These are phyloP conservation scores for Lablab purpureus DNA, from an alignment of 306 rosid genomes.

Conservation along the genomic window DNA sequence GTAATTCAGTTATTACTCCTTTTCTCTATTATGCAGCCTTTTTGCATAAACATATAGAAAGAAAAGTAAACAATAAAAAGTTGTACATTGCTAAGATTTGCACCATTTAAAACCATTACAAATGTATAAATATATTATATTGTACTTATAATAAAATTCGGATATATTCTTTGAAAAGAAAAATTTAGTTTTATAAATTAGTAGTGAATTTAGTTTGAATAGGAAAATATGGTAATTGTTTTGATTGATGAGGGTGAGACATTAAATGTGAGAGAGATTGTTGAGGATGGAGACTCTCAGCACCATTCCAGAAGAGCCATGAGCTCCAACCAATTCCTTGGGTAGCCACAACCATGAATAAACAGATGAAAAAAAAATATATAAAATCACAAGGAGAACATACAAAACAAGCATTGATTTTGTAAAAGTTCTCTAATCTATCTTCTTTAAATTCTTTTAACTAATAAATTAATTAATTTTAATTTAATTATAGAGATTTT, in stretches of 20 bases:
- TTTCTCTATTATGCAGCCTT: background rate
- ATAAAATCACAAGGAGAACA: background rate
- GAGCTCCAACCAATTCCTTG: conserved; percentile 13
- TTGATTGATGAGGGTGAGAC: conserved; percentile 2
- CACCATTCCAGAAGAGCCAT: conserved; percentile 4
- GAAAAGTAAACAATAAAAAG: conserved; percentile 1
- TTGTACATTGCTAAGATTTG: background rate
- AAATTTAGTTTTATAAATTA: conserved; percentile 28
- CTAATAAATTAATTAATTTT: no score
- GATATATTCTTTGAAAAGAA: conserved; percentile 39
- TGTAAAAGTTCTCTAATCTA: no score
- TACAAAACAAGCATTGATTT: background rate
- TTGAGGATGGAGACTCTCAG: conserved; percentile 34
- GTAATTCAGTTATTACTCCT: conserved; percentile 28
- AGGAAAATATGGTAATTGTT: background rate
- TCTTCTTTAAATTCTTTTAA: no score
- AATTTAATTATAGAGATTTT: no score
- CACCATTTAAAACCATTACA: background rate
- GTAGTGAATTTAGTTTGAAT: background rate
- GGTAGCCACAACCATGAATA: background rate
- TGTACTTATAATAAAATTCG: background rate
- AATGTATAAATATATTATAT: background rate
- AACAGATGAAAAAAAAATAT: background rate
- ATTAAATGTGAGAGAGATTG: conserved; percentile 41
- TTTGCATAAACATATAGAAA: background rate